These are phyloP conservation scores for Melastoma malabathricum DNA, from an alignment of 345 rosid genomes.

Conservation along the genomic window DNA sequence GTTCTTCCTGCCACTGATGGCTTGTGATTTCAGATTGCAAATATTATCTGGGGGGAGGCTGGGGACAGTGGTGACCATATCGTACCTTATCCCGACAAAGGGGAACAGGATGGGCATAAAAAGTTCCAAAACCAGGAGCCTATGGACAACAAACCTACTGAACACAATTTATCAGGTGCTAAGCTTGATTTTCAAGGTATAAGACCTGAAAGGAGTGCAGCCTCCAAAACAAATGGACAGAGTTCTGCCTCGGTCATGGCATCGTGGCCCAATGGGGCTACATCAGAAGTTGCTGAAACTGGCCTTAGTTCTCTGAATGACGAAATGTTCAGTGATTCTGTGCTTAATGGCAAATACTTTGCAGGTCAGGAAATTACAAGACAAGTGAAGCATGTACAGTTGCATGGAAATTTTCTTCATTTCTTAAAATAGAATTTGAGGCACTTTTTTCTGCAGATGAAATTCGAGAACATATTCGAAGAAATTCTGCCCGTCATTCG, in stretches of 20 bases:
- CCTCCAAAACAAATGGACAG: constrained; percentile 18
- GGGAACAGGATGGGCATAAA: constrained; percentile 30
- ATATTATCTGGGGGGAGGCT: constrained; percentile 82
- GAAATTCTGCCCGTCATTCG: too few species aligned
- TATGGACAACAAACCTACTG: constrained; percentile 23
- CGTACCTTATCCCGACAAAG: constrained; percentile 49
- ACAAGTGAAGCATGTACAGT: constrained; percentile 13
- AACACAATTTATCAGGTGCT: constrained; percentile 25
- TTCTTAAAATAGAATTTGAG: background rate
- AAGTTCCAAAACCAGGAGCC: constrained; percentile 40
- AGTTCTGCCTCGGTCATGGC: constrained; percentile 21
- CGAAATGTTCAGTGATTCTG: constrained; percentile 34
- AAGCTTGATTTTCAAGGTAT: constrained; percentile 25
- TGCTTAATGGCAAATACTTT: constrained; percentile 27
- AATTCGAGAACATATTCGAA: constrained; percentile 20
- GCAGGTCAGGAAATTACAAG: constrained; percentile 28
- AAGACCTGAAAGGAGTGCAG: constrained; percentile 33
- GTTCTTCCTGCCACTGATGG: too few species aligned
- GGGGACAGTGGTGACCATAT: constrained; percentile 60
- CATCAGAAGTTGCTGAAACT: constrained; percentile 29
- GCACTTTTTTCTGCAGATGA: constrained; percentile 23
- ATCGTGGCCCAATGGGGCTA: constrained; percentile 42
- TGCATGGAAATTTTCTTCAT: background rate
- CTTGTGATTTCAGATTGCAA: constrained; percentile 35
- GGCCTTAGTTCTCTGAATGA: constrained; percentile 31